These are phyloP conservation scores for Chaetomium strumarium DNA, from an alignment of 2,329 filamentous ascomycete species.

Conservation along the genomic window DNA sequence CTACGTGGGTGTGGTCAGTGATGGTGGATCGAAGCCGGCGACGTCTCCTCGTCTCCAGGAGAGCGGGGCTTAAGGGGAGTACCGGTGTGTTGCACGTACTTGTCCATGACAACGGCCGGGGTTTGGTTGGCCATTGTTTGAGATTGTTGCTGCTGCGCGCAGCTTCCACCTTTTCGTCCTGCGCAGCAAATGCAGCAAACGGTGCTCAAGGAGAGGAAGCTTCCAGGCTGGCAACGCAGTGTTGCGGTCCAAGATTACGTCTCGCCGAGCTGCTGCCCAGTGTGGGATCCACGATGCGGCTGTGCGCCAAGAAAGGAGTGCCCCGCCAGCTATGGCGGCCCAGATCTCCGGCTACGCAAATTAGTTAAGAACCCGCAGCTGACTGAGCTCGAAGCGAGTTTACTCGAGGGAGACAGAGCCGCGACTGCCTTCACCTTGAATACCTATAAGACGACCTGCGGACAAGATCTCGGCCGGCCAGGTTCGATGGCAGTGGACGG, in stretches of 20 bases:
- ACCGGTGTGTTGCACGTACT: slow-evolving; percentile 46
- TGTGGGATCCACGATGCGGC: slow-evolving; percentile 17
- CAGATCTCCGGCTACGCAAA: slow-evolving; percentile 3
- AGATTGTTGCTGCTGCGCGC: slow-evolving; percentile 20
- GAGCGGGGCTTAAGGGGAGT: slow-evolving; percentile 25
- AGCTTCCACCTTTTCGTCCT: slow-evolving; percentile 15
- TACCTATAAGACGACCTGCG: no score
- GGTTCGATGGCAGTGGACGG: no score
- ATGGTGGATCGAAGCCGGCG: slow-evolving; percentile 33
- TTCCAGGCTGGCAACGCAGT: slow-evolving; percentile 14
- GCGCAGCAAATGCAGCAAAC: slow-evolving; percentile 11
- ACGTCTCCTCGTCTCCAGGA: slow-evolving; percentile 10
- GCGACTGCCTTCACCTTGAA: no score
- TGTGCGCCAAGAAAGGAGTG: slow-evolving; percentile 21
- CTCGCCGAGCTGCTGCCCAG: slow-evolving; percentile 20
- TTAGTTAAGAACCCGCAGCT: not conserved
- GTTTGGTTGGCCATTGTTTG: slow-evolving; percentile 89
- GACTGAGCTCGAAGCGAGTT: not conserved
- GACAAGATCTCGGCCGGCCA: no score
- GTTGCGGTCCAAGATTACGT: slow-evolving; percentile 27
- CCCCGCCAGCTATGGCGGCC: slow-evolving; percentile 19
- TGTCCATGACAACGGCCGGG: slow-evolving; percentile 99
- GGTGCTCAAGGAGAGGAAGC: slow-evolving; percentile 1
- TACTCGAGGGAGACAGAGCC: no score
- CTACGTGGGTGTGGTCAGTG: slow-evolving; percentile 43